Evolutionary conservation across 371 early-diverging fungal genomes (phyloP).

Genomic region (Mucor velutinosus): DNA sequence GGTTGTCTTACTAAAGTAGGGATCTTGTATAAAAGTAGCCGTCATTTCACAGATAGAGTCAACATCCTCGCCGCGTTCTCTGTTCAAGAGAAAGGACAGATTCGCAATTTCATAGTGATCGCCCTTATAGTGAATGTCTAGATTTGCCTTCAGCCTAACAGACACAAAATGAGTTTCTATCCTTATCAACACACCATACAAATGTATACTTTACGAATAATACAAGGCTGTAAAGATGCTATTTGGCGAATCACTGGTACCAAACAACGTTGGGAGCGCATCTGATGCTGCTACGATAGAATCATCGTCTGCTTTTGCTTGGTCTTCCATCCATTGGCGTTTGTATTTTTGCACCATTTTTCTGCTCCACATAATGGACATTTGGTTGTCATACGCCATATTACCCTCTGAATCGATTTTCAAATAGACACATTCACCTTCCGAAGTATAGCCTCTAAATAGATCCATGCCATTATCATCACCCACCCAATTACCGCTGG

Average conservation of each 20-base stretch:
- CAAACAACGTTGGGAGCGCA: constrained; percentile 19
- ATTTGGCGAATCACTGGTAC: constrained; percentile 6
- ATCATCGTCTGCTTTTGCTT: constrained; percentile 25
- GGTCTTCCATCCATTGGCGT: constrained; percentile 31
- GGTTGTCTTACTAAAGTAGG: constrained; percentile 16
- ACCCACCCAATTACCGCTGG: constrained; percentile 20
- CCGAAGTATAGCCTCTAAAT: constrained; percentile 18
- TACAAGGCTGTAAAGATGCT: constrained; percentile 18
- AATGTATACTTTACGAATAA: constrained; percentile 11
- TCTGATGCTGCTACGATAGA: constrained; percentile 16
- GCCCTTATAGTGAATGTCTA: constrained; percentile 21
- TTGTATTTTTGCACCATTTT: constrained; percentile 19
- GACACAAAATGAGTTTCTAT: background rate
- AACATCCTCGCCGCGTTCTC: constrained; percentile 11
- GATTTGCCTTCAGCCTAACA: constrained; percentile 19
- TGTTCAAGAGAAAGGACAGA: constrained; percentile 17
- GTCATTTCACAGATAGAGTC: background rate
- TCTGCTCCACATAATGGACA: background rate
- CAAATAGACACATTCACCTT: constrained; percentile 21
- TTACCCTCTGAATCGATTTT: background rate
- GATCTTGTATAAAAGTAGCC: constrained; percentile 13
- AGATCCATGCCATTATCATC: background rate
- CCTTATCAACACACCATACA: background rate
- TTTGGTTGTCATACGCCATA: background rate
- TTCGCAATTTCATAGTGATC: constrained; percentile 12